Base-by-base conservation (phyloP, 805 yeast species). In the Lipomyces mesembrius region DNA sequence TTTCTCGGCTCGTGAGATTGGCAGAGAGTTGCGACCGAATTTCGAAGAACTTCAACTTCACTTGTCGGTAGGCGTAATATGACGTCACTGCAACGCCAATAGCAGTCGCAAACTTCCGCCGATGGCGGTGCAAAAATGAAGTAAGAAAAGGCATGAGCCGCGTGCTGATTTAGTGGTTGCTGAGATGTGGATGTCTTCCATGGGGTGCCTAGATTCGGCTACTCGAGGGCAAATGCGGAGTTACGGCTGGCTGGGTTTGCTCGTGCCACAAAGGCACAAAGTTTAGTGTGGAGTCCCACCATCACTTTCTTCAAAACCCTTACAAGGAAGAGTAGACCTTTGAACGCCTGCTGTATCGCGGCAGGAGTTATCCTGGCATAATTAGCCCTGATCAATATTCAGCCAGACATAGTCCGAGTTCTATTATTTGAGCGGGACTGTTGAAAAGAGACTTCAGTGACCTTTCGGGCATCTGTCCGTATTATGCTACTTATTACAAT, bases 51-150 rank as follows among this genome's bases (percentile, higher is more conserved):
- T 57, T 59, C 35, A 62, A 25, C 37, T 56, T 55, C 25, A 66
- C 39, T 25, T 29, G 61, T 12, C 49, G 11, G 49, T 27, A 62
- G 27, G 68, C 54, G 32, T 60, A 63, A 52, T 67, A 66, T 49
- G 67, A 63, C 43, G 63, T 63, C 20, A 65, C 63, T 14, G 61
- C 61, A 14, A 61, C 60, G 35, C 71, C 71, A 17, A 62, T 59
- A n/a, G 58, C 59, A 12, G 56, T 62, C 6, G 56, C 60, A 2
- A 68, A 22, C 57, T 65, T 68, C 43, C 70, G 65, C 43, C 67
- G 60, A 46, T 68, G 71, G 43, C 71, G 64, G 17, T 53, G 67
- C 14, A 67, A 32, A 55, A 67, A 68, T 55, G 59, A 37, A n/a
- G 60, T 51, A 25, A 60, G 27, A n/a, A 25, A 25, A 27, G 49